phyloP scores from a whole-genome alignment of 2,329 filamentous ascomycete genomes.

The Fusarium denticulatum region DNA sequence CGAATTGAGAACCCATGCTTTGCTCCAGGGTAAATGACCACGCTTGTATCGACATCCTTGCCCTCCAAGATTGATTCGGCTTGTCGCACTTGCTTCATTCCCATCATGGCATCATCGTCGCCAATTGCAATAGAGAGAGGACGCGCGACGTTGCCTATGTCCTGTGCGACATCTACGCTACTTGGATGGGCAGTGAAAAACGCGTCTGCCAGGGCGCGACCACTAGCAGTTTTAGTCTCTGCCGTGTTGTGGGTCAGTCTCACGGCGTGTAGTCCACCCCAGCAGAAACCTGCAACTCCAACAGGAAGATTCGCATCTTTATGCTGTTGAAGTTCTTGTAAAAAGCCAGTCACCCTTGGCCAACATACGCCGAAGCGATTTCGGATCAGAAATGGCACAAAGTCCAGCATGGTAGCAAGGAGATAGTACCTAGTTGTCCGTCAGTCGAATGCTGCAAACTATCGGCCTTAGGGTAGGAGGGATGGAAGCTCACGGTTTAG shows the following conservation, averaged over 20 bases:
- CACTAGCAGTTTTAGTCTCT: background rate
- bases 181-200: background rate
- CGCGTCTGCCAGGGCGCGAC: background rate
- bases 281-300: conserved; percentile 69
- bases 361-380: conserved; percentile 46
- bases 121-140: background rate
- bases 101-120: background rate
- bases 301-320: conserved; percentile 49
- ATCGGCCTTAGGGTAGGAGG: background rate
- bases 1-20: background rate
- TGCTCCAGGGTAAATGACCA: background rate
- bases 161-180: background rate
- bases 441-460: background rate
- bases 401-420: background rate
- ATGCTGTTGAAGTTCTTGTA: conserved; percentile 50
- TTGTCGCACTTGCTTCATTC: background rate
- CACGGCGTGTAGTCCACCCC: conserved; percentile 67
- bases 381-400: conserved; percentile 1
- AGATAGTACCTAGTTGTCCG: background rate
- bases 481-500: background rate
- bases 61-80: background rate
- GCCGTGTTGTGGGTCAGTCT: conserved; percentile 52
- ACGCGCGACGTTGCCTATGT: background rate
- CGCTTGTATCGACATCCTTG: background rate
- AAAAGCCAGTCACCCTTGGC: conserved; percentile 50